Base-by-base conservation (phyloP, 768 basidiomycete genomes). In the Ramaria sp. region DNA sequence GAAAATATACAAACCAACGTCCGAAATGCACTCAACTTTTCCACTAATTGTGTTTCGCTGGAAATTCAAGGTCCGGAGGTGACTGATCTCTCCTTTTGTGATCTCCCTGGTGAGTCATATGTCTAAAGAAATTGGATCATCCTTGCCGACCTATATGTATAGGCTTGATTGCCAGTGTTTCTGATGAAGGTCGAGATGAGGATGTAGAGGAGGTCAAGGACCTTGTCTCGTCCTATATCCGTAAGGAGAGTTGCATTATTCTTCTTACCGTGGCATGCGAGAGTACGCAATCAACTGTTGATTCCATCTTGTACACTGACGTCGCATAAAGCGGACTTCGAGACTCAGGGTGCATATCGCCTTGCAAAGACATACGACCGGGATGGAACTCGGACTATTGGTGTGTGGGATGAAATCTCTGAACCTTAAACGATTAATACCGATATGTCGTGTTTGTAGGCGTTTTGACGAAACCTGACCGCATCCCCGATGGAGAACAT, bases 281-380 rank as follows among this genome's bases (percentile, higher is more conserved):
- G 67, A 83, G 84, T 84, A 58, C 57, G 77, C 7, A 11, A 34
- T 12, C 19, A 22, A 10, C 17, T n/a, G 11, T 47, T 22, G 17
- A 37, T 20, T 15, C 7, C 13, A 10, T 13, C 22, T n/a, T 34
- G 13, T 9, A 37, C 34, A 37, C 19, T 46, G 31, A 38, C 22
- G 20, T 10, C 30, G 9, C 4, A 43, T 47, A 10, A 53, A 90
- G 88, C 86, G 52, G 86, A 91, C 60, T 86, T 86, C 19, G 84
- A 89, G 61, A 91, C 87, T 43, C 87, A 90, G 65, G 83, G 82
- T 0, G 87, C 87, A 0, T 81, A 84, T 58, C 71, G 76, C n/a
- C 69, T 90, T 0, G 80, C 84, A 0, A 83, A 81, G 62, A 51
- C 69, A 13, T 69, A 76, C 49, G 86, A 89, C 59, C 79, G 81